Conservation (phyloP, 192 early-diverging fungal genomes). For the Backusella circina region DNA sequence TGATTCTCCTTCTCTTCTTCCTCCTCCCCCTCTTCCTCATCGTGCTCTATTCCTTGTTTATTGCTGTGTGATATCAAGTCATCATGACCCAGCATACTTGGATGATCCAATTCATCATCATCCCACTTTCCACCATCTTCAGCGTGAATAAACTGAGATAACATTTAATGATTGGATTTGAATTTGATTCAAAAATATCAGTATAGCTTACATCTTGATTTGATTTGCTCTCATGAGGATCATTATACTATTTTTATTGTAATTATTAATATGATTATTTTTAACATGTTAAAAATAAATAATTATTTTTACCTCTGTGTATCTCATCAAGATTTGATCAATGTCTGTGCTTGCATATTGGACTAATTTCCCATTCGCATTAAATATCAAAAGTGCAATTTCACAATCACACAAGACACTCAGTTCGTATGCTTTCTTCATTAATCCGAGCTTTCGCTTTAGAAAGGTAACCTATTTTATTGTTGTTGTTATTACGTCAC, state of each 20-base stretch:
- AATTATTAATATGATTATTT: not conserved
- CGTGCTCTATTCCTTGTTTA: not conserved
- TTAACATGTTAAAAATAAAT: not conserved
- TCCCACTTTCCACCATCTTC: conserved; percentile 16
- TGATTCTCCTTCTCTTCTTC: not conserved
- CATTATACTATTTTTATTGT: conserved; percentile 27
- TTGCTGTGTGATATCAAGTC: not conserved
- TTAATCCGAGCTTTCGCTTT: conserved; percentile 90
- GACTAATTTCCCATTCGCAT: conserved; percentile 87
- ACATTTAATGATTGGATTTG: not conserved
- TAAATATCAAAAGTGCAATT: conserved; percentile 94
- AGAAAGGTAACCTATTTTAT: conserved; percentile 78
- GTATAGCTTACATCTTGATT: conserved; percentile 36
- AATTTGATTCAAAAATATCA: not conserved
- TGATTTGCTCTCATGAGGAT: conserved; percentile 36
- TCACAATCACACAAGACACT: conserved; percentile 94
- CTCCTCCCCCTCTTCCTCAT: not conserved
- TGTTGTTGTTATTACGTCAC: not conserved
- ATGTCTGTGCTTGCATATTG: conserved; percentile 94
- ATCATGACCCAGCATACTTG: not conserved
- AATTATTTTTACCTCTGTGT: conserved; percentile 63
- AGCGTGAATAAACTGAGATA: conserved; percentile 22
- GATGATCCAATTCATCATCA: conserved; percentile 8
- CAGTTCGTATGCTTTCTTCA: conserved; percentile 97
- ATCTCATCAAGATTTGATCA: conserved; percentile 90